Conservation (phyloP, 129 eudicot species). For the Erigeron canadensis region DNA sequence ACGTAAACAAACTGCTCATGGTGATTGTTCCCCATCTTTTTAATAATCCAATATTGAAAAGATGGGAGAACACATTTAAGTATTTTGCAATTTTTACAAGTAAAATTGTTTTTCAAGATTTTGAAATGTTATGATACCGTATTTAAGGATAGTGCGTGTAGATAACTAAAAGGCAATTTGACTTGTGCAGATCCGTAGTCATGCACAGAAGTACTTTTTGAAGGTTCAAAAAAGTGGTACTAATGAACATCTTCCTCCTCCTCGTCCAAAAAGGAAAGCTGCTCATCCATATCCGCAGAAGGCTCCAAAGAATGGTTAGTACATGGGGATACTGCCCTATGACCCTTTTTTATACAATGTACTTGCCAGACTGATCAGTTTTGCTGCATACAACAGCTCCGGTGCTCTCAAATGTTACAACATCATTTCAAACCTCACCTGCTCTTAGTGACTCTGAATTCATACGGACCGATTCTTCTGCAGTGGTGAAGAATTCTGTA, state of each 20-base stretch:
- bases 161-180: constrained; percentile 9
- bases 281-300: constrained; percentile 97
- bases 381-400: constrained; percentile 49
- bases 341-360: constrained; percentile 3
- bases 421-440: constrained; percentile 50
- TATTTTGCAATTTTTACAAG: background rate
- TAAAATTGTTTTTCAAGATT: constrained; percentile 11
- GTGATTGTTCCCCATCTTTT: background rate
- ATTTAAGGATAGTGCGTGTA: constrained; percentile 5
- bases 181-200: constrained; percentile 80
- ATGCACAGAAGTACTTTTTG: constrained; percentile 91
- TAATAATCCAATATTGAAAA: background rate
- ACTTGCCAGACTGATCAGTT: constrained; percentile 5
- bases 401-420: constrained; percentile 46
- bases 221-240: constrained; percentile 93
- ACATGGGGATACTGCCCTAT: background rate
- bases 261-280: constrained; percentile 96
- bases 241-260: constrained; percentile 95
- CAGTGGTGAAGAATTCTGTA: constrained; percentile 34
- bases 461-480: constrained; percentile 47
- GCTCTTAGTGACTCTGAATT: constrained; percentile 56
- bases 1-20: background rate
- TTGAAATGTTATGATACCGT: background rate
- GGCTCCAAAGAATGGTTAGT: constrained; percentile 78
- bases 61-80: background rate